phyloP scores from a whole-genome alignment of 2,329 filamentous ascomycete species.

The Alternaria consortialis region DNA sequence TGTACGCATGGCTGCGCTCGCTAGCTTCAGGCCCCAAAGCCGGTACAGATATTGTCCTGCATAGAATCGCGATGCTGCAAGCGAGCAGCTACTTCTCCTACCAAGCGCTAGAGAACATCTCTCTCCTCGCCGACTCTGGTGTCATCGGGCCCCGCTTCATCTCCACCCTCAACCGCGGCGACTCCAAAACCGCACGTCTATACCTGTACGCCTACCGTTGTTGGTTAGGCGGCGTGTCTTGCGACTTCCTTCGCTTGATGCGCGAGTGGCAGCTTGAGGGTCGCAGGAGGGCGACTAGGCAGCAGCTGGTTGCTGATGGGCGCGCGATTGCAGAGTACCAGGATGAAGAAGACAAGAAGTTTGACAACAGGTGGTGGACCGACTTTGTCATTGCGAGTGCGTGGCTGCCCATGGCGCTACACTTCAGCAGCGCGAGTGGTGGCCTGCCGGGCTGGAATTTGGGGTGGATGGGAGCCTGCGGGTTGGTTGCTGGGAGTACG shows the following conservation, averaged over 20 bases:
- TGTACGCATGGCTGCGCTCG: constrained; percentile 57
- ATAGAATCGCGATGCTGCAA: constrained; percentile 54
- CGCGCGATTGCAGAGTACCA: constrained; percentile 43
- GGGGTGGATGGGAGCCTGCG: constrained; percentile 55
- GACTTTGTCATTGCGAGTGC: constrained; percentile 54
- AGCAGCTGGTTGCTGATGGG: constrained; percentile 41
- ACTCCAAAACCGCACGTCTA: constrained; percentile 46
- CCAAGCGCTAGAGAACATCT: constrained; percentile 57
- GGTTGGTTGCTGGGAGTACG: constrained; percentile 51
- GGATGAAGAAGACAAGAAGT: constrained; percentile 50
- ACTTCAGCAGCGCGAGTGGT: constrained; percentile 50
- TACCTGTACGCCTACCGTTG: constrained; percentile 55
- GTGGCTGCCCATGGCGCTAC: constrained; percentile 57
- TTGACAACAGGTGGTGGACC: constrained; percentile 54
- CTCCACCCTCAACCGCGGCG: constrained; percentile 48
- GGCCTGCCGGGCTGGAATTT: constrained; percentile 57
- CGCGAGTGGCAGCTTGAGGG: constrained; percentile 55
- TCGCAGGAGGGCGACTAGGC: constrained; percentile 40
- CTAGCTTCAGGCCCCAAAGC: constrained; percentile 53
- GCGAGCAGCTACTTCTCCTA: constrained; percentile 55
- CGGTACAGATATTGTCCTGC: constrained; percentile 54
- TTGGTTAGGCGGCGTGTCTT: constrained; percentile 55
- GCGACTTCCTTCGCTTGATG: constrained; percentile 55
- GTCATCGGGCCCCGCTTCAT: constrained; percentile 50
- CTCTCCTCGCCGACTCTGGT: constrained; percentile 53